Conservation (phyloP, 805 yeast genomes). For the Candida succiphila region DNA sequence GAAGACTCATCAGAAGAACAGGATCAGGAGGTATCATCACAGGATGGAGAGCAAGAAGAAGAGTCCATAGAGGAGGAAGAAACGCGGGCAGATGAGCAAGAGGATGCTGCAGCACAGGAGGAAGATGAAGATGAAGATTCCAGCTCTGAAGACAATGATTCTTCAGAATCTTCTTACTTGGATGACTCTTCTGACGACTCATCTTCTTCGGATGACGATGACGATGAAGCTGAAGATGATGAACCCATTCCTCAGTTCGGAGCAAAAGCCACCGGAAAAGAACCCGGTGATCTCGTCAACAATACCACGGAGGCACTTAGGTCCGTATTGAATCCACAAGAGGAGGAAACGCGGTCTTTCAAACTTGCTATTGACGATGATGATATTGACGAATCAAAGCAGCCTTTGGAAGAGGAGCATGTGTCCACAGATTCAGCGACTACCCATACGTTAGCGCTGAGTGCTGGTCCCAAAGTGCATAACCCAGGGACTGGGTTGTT, state of each 20-base stretch:
- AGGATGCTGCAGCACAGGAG: no score
- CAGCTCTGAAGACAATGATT: no score
- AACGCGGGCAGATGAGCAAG: constrained; percentile 5
- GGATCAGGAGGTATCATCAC: constrained; percentile 1
- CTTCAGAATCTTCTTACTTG: no score
- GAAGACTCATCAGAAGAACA: not conserved
- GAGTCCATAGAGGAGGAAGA: not conserved
- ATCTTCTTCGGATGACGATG: no score
- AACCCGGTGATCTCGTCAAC: constrained; percentile 21
- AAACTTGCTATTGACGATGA: constrained; percentile 33
- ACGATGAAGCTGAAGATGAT: not conserved
- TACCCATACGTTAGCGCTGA: constrained; percentile 2
- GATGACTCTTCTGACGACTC: no score
- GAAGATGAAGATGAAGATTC: constrained; percentile 7
- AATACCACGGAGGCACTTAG: constrained; percentile 55
- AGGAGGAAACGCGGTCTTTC: constrained; percentile 21
- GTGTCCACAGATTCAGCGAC: constrained; percentile 1
- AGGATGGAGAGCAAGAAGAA: constrained; percentile 1
- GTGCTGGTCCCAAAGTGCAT: constrained; percentile 20
- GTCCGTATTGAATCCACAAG: constrained; percentile 40
- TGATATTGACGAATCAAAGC: constrained; percentile 32
- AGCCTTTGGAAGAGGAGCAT: constrained; percentile 11
- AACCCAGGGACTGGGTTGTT: no score
- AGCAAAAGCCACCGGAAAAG: constrained; percentile 5
- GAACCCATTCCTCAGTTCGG: constrained; percentile 28